Conservation (phyloP, 768 basidiomycete genomes). For the Exsudoporus frostii region DNA sequence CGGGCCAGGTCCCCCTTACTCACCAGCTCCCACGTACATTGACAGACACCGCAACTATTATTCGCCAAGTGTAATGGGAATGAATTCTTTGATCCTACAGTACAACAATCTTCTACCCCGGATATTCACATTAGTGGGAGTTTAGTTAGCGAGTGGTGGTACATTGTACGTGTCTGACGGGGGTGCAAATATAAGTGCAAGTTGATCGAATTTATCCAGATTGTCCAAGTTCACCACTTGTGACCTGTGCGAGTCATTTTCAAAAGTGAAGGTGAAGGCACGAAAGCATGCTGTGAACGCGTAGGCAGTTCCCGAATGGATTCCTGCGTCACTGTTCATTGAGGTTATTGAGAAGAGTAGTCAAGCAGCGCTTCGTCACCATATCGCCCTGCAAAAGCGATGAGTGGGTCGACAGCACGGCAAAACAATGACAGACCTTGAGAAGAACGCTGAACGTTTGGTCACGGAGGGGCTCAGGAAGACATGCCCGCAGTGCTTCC, state of each 20-base stretch:
- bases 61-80: neutral
- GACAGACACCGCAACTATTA: neutral
- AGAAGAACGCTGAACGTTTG: conserved; percentile 88
- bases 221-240: conserved; percentile 29
- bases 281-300: conserved; percentile 5
- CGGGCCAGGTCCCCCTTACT: neutral
- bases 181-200: conserved; percentile 30
- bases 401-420: conserved; percentile 10
- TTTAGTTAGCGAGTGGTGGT: conserved; percentile 32
- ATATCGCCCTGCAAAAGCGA: conserved; percentile 72
- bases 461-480: conserved; percentile 93
- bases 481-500: conserved; percentile 91
- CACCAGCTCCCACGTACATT: conserved; percentile 12
- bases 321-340: conserved; percentile 51
- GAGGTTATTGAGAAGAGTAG: conserved; percentile 85
- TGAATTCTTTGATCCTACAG: conserved; percentile 28
- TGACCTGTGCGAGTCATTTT: conserved; percentile 14
- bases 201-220: conserved; percentile 28
- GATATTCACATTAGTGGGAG: conserved; percentile 31
- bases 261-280: conserved; percentile 12
- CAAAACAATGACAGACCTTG: conserved; percentile 53
- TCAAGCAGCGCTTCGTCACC: conserved; percentile 94
- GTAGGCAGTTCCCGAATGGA: neutral
- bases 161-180: conserved; percentile 26
- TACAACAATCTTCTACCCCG: conserved; percentile 33